Evolutionary conservation across 441 rosid genomes (phyloP), one percentile per base, ranked within the genome.

Genomic region (Syzygium syzygioides): DNA sequence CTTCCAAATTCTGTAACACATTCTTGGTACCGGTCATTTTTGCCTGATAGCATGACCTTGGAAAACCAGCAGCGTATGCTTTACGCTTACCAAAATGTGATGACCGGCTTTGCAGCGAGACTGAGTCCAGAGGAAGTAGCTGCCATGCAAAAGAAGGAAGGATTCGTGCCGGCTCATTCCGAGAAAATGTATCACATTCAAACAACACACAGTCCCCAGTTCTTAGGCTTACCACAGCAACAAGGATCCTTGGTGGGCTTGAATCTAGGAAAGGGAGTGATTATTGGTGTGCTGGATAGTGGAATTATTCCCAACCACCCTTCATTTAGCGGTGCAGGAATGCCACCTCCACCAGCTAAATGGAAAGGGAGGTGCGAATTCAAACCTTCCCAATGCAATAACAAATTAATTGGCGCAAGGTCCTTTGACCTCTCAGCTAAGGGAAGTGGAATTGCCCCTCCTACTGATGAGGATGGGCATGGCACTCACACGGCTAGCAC

Each of bases 401-500:
- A 92, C 86, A 94, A 94, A 84, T 84, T 94, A 17, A 91, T 94
- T 10, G 94, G 95, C 41, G 94, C 92, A 26, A 92, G 94, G 62
- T 86, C 91, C 76, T 91, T 95, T 71, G 25, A 91, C 88, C 90
- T 91, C 53, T 86, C 45, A 15, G 90, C 91, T 26, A 91, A 85
- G 62, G 89, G 87, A 64, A 79, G 53, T 52, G 37, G 60, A n/a
- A 64, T 34, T 26, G 84, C 41, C 18, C 66, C 90, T 18, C 92
- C 93, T 4, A 18, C 28, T 55, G 98, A 96, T 90, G 91, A 90
- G 12, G 93, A 88, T 37, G 99, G 98, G 14, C 98, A 97, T 23
- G 98, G 98, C 28, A 95, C 94, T 30, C 99, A 96, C 92, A 96
- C 97, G 34, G 91, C 98, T 7, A 95, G 98, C 92, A 96, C 98